Percentiles rank a stretch among this genome's conserved stretches.
Conservation (phyloP, 2,329 filamentous ascomycete species). For the Stachybotrys echinatus region DNA sequence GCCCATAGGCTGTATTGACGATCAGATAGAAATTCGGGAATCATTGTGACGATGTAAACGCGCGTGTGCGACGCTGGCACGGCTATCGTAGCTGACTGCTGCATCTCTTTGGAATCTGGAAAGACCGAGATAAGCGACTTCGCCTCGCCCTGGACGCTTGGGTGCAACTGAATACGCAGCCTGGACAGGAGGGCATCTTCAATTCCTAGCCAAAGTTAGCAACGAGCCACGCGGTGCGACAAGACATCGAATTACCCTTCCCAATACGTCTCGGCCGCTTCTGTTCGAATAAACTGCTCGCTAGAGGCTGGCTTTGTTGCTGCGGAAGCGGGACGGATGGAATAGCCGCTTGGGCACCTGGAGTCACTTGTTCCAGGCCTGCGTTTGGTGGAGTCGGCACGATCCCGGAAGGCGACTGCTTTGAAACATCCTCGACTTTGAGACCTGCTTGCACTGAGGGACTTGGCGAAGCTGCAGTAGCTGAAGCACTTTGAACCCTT, state of each 20-base stretch:
- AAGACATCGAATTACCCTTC: slow-evolving; percentile 31
- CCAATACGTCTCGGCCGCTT: slow-evolving; percentile 32
- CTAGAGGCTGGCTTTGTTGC: slow-evolving; percentile 18
- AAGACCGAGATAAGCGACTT: slow-evolving; percentile 60
- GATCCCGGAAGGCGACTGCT: slow-evolving; percentile 17
- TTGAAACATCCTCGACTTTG: slow-evolving; percentile 28
- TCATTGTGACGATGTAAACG: slow-evolving; percentile 63
- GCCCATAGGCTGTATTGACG: slow-evolving; percentile 76
- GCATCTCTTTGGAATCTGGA: slow-evolving; percentile 59
- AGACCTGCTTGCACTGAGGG: slow-evolving; percentile 30
- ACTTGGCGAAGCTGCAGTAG: slow-evolving; percentile 36
- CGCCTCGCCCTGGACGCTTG: slow-evolving; percentile 55
- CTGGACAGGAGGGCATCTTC: slow-evolving; percentile 62
- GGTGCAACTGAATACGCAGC: slow-evolving; percentile 63
- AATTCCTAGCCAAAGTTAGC: slow-evolving; percentile 33
- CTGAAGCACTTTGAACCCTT: slow-evolving; percentile 34
- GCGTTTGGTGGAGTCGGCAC: slow-evolving; percentile 11
- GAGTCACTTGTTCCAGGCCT: slow-evolving; percentile 11
- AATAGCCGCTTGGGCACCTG: slow-evolving; percentile 1
- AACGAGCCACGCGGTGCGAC: not conserved
- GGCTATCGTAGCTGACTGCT: slow-evolving; percentile 69
- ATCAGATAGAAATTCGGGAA: slow-evolving; percentile 57
- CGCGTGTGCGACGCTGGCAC: slow-evolving; percentile 63
- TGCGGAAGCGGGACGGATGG: slow-evolving; percentile 12
- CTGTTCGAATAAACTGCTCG: slow-evolving; percentile 27